Base-by-base conservation (phyloP, 2,329 filamentous ascomycete species). In the Cladosporium sp. region DNA sequence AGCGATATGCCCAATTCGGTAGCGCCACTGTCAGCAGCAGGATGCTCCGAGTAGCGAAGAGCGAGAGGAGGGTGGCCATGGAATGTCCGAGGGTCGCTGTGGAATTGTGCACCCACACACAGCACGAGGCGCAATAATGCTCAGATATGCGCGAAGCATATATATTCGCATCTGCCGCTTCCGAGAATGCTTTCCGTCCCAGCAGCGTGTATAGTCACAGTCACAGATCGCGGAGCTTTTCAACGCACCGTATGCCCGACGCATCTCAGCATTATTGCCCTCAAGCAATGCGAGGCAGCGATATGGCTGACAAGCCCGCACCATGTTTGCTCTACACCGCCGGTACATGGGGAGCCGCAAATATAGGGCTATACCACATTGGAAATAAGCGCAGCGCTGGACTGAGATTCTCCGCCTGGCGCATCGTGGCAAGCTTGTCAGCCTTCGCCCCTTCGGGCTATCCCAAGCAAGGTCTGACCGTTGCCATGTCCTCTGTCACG, bases 311-410 rank as follows among this genome's bases (percentile, higher is more conserved):
- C 17, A 35, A 32, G 35, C 39, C 15, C 13, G 17, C 49, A 39
- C 17, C 20, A 52, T 39, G 17, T 39, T 6, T 37, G 8, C 19
- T 50, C 19, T 17, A 32, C 22, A 25, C n/a, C 35, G 49, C 24
- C 51, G 39, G 39, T 19, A 34, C 20, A 44, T 54, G 51, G 51
- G 51, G 51, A 54, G 51, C 51, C 51, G 51, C 39, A 54, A n/a
- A 19, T 25, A 9, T 10, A 45, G 25, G 13, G 17, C 34, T 44
- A 54, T 54, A 54, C 24, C 51, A 45, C 10, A n/a, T 17, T 17
- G 39, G 51, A 44, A 24, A n/a, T 35, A 44, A 34, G 51, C 22
- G 51, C 51, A 34, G 37, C 39, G 50, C 44, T 35, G 25, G 51
- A 39, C n/a, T 45, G 25, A 32, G 24, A 44, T 19, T 48, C 45